These are phyloP conservation scores for Sporothrix curviconia DNA, from an alignment of 2,329 filamentous ascomycete genomes.

Conservation along the genomic window DNA sequence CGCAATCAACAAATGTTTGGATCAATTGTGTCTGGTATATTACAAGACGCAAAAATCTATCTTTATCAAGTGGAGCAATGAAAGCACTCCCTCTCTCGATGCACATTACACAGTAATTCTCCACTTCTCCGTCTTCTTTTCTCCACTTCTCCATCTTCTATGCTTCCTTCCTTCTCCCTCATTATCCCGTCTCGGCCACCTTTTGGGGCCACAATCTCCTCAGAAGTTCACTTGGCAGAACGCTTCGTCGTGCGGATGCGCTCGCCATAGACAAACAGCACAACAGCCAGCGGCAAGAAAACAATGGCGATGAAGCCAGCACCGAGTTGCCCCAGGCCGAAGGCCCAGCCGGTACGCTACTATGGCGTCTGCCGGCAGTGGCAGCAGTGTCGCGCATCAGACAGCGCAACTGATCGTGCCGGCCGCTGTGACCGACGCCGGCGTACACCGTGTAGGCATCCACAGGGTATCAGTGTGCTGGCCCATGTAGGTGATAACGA, in stretches of 20 bases:
- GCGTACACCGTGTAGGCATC: constrained; percentile 53
- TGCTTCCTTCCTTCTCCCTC: too few relatives aligned
- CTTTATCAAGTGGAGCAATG: too few relatives aligned
- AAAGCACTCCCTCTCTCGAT: too few relatives aligned
- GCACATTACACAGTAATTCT: too few relatives aligned
- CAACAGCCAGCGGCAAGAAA: constrained; percentile 32
- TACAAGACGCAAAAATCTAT: too few relatives aligned
- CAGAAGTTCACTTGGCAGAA: constrained; percentile 5
- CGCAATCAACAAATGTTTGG: too few relatives aligned
- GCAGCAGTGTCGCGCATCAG: constrained; percentile 51
- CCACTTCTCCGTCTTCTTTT: too few relatives aligned
- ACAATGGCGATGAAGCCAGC: constrained; percentile 33
- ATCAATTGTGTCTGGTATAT: too few relatives aligned
- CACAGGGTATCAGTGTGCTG: constrained; percentile 47
- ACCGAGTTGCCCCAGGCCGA: constrained; percentile 40
- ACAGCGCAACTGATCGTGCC: constrained; percentile 49
- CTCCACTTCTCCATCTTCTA: too few relatives aligned
- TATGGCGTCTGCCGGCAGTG: constrained; percentile 51
- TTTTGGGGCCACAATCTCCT: too few relatives aligned
- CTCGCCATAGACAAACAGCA: constrained; percentile 34
- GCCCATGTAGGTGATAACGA: constrained; percentile 28
- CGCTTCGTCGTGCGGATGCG: constrained; percentile 24
- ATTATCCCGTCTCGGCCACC: too few relatives aligned
- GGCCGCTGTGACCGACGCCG: constrained; percentile 53
- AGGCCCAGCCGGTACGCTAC: constrained; percentile 40